Evolutionary conservation across 2,329 filamentous ascomycete genomes (phyloP), one percentile per base, ranked within the genome.

Genomic region (Fusarium sp.): DNA sequence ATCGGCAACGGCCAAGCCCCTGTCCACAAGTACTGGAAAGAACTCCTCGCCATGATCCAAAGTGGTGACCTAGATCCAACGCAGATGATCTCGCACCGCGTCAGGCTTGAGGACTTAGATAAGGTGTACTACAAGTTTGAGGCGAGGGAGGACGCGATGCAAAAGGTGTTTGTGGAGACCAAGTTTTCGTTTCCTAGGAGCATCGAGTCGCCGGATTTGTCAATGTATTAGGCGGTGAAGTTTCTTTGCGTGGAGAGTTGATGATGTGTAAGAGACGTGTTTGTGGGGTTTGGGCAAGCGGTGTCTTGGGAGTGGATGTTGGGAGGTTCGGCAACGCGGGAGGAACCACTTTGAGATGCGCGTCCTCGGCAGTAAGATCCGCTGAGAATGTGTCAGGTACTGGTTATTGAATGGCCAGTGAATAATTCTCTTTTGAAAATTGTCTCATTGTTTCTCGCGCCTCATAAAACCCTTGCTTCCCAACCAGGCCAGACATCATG

Each of bases 1-100:
- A 95, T 91, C 50, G 90, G 90, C 20, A 91, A 91, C 76, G 89
- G 89, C 2, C 90, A 92, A 76, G 89, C 89, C 0, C 94, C 94
- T 0, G 94, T 97, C 0, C 94, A 96, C 78, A 90, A 92, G 78
- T 97, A 97, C 84, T 97, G 94, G 95, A 87, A 94, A 27, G 89
- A 93, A 5, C 86, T 97, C n/a, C 86, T 97, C 54, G 84, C 89
- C 71, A 84, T 86, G 82, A 93, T 97, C 71, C 88, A 92, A 77
- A 86, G 86, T 24, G 91, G 91, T 35, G 87, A 92, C 73, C 90
- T 97, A 48, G 91, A 97, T 69, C 93, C 94, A 0, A 83, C 92
- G 39, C 91, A 93, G 80, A 97, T 97, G 94, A 86, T 97, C 2
- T 93, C 92, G 9, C 94, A 97, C 82, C 91, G 94, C 14, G 90